phyloP scores from a whole-genome alignment of 331 rosid genomes.

The Dryas integrifolia region DNA sequence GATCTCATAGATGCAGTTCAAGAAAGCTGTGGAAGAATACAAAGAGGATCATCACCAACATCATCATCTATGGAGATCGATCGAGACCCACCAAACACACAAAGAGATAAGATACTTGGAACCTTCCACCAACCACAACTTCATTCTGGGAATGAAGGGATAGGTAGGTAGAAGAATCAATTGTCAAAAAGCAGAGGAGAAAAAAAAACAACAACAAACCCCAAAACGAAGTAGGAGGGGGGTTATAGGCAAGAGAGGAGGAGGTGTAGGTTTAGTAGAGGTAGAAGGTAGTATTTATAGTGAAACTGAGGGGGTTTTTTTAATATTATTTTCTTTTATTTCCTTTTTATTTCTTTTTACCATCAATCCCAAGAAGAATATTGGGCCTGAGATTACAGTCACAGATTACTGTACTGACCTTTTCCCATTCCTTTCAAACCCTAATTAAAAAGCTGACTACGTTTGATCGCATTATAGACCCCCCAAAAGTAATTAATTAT shows the following conservation, averaged over 20 bases:
- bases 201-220: background rate
- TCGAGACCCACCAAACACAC: too few species aligned
- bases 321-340: background rate
- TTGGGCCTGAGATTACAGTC: constrained; percentile 55
- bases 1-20: constrained; percentile 86
- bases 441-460: constrained; percentile 62
- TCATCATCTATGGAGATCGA: background rate
- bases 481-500: background rate
- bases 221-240: background rate
- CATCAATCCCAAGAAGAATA: constrained; percentile 99
- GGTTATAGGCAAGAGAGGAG: constrained; percentile 4
- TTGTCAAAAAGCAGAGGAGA: background rate
- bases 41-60: constrained; percentile 56
- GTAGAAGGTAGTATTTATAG: constrained; percentile 53
- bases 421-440: constrained; percentile 20
- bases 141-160: background rate
- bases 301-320: constrained; percentile 38
- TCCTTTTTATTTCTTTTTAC: constrained; percentile 10
- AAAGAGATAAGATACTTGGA: constrained; percentile 17
- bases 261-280: constrained; percentile 47
- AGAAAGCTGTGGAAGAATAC: constrained; percentile 99
- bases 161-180: background rate
- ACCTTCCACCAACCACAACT: constrained; percentile 24
- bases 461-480: constrained; percentile 42
- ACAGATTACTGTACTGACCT: constrained; percentile 41